Evolutionary conservation across 306 rosid genomes (phyloP).

Genomic region (Malus asiatica): DNA sequence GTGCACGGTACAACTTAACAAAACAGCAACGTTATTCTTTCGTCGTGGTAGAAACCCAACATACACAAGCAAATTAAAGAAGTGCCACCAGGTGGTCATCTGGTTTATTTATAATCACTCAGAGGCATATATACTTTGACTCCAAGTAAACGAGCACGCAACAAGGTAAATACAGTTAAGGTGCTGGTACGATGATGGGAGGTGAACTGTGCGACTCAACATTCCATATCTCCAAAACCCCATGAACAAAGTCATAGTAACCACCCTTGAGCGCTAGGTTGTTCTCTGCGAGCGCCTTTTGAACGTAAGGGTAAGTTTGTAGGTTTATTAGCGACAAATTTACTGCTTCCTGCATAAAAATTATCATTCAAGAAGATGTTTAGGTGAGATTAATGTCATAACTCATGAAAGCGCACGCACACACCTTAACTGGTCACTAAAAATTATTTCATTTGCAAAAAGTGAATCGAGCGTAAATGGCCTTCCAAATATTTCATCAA

Average conservation of each 20-base stretch:
- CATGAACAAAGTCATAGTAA: constrained; percentile 53
- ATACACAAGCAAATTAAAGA: no score
- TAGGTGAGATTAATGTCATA: not conserved
- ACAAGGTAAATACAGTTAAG: not conserved
- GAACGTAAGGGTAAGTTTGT: constrained; percentile 46
- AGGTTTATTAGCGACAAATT: constrained; percentile 47
- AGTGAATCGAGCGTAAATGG: no score
- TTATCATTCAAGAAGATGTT: not conserved
- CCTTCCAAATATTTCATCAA: no score
- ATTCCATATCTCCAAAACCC: constrained; percentile 51
- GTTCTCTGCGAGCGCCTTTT: constrained; percentile 8
- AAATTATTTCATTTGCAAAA: no score
- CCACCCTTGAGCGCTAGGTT: constrained; percentile 35
- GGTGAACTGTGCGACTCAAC: constrained; percentile 5
- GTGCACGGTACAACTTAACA: no score
- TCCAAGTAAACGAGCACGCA: not conserved
- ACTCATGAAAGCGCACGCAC: not conserved
- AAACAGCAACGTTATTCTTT: no score
- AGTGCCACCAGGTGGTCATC: not conserved
- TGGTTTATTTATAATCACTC: not conserved
- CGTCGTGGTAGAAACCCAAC: no score
- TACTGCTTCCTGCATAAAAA: constrained; percentile 48
- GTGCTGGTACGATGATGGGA: constrained; percentile 13
- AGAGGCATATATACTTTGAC: not conserved
- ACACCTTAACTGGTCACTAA: no score